Conservation (phyloP, 1,284 basidiomycete genomes). For the Papiliotrema fonsecae region DNA sequence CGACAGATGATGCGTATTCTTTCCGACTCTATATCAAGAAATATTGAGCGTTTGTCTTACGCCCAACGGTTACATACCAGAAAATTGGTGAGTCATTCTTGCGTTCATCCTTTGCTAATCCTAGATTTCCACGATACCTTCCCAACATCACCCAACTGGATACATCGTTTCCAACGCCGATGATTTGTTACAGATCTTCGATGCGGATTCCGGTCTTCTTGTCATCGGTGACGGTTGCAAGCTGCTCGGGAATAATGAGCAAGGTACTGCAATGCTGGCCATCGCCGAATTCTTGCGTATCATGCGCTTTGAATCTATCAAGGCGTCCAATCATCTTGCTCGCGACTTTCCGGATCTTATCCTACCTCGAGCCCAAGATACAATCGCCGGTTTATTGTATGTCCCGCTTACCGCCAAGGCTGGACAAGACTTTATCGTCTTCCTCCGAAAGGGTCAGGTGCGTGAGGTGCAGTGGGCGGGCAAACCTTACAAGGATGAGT, state of each 20-base stretch:
- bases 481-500: constrained; percentile 59
- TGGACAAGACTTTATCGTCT: constrained; percentile 71
- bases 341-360: constrained; percentile 72
- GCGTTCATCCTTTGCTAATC: constrained; percentile 3
- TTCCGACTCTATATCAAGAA: constrained; percentile 75
- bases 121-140: constrained; percentile 71
- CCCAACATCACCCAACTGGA: constrained; percentile 67
- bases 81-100: constrained; percentile 57
- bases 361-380: constrained; percentile 62
- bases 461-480: constrained; percentile 74
- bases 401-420: constrained; percentile 65
- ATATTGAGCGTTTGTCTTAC: constrained; percentile 77
- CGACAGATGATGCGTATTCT: constrained; percentile 75
- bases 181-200: constrained; percentile 73
- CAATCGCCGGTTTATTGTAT: constrained; percentile 72
- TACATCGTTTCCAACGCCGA: constrained; percentile 85
- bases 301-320: constrained; percentile 65
- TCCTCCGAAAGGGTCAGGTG: constrained; percentile 72
- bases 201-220: constrained; percentile 77
- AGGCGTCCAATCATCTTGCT: constrained; percentile 65
- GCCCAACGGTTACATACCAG: constrained; percentile 71
- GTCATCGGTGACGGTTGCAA: constrained; percentile 83
- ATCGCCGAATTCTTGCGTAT: constrained; percentile 79
- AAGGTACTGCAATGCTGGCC: constrained; percentile 79
- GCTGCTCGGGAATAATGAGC: constrained; percentile 66